A percentile compares a stretch with the other conserved stretches of the same genome.
phyloP scores from a whole-genome alignment of 2,329 filamentous ascomycete species.

The Tetracladium maxilliforme region DNA sequence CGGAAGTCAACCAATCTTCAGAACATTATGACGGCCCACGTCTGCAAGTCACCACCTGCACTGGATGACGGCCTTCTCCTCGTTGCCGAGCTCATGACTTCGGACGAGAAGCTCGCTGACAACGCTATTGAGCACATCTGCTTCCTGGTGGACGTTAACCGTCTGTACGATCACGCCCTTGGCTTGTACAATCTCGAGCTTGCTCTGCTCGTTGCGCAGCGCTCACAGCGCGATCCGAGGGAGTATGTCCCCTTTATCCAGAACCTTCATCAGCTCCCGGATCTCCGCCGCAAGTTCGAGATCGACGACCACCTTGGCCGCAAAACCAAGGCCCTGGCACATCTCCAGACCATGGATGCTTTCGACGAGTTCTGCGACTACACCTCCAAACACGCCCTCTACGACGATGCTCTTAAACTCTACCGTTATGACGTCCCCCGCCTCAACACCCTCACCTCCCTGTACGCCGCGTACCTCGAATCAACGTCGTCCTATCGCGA shows the following conservation, averaged over 20 bases:
- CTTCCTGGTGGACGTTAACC: constrained; percentile 88
- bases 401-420: constrained; percentile 60
- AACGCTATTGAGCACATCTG: constrained; percentile 92
- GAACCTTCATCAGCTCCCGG: constrained; percentile 60
- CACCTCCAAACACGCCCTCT: constrained; percentile 64
- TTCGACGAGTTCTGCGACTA: constrained; percentile 73
- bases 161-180: constrained; percentile 78
- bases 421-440: constrained; percentile 69
- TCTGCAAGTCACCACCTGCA: constrained; percentile 85
- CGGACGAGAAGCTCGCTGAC: constrained; percentile 59
- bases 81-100: constrained; percentile 53
- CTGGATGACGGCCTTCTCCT: constrained; percentile 72
- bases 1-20: constrained; percentile 57
- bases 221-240: constrained; percentile 86
- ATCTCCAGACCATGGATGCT: constrained; percentile 57
- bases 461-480: constrained; percentile 70
- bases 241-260: constrained; percentile 95
- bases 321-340: constrained; percentile 59
- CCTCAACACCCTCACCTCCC: constrained; percentile 51
- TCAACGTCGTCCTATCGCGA: constrained; percentile 66
- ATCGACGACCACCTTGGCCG: constrained; percentile 83
- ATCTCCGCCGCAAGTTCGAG: constrained; percentile 58
- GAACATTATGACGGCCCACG: constrained; percentile 86
- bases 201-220: constrained; percentile 80
- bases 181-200: constrained; percentile 87